Evolutionary conservation across 2,329 filamentous ascomycete species (phyloP).

Genomic region (Fusarium nodosum): DNA sequence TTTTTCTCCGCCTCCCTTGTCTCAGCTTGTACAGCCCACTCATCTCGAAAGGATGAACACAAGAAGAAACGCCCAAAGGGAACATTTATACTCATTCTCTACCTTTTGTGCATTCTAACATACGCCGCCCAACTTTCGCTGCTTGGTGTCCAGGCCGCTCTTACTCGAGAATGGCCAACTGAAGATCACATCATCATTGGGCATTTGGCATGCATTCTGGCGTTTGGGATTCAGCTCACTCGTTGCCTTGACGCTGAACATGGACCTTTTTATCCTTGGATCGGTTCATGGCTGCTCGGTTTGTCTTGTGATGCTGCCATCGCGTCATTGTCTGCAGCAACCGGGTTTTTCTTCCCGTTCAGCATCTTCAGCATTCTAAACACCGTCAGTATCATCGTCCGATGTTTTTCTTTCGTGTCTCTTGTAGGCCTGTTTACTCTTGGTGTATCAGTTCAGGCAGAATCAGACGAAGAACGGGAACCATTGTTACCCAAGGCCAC

Average conservation of each 20-base stretch:
- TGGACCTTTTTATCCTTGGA: constrained; percentile 73
- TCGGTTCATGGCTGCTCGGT: constrained; percentile 72
- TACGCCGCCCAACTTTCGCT: constrained; percentile 63
- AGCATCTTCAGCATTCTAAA: constrained; percentile 46
- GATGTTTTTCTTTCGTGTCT: constrained; percentile 40
- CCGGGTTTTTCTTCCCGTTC: constrained; percentile 12
- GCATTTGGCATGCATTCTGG: constrained; percentile 71
- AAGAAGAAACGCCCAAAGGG: constrained; percentile 39
- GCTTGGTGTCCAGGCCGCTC: constrained; percentile 56
- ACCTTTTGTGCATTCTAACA: constrained; percentile 60
- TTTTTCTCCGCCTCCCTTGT: constrained; percentile 70
- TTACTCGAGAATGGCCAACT: constrained; percentile 57
- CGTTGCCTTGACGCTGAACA: constrained; percentile 65
- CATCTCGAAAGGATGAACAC: constrained; percentile 50
- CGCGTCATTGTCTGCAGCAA: constrained; percentile 49
- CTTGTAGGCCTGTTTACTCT: constrained; percentile 36
- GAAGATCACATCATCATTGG: constrained; percentile 68
- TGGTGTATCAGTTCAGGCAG: constrained; percentile 40
- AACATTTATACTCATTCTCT: constrained; percentile 56
- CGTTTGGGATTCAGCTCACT: constrained; percentile 73
- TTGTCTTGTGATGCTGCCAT: constrained; percentile 68
- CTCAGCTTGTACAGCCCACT: constrained; percentile 68
- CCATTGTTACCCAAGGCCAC: constrained; percentile 63
- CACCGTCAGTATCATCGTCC: constrained; percentile 37
- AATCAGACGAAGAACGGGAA: constrained; percentile 69